Evolutionary conservation across 179 eudicot genomes (phyloP).

Genomic region (Sideroxylon spinosum): DNA sequence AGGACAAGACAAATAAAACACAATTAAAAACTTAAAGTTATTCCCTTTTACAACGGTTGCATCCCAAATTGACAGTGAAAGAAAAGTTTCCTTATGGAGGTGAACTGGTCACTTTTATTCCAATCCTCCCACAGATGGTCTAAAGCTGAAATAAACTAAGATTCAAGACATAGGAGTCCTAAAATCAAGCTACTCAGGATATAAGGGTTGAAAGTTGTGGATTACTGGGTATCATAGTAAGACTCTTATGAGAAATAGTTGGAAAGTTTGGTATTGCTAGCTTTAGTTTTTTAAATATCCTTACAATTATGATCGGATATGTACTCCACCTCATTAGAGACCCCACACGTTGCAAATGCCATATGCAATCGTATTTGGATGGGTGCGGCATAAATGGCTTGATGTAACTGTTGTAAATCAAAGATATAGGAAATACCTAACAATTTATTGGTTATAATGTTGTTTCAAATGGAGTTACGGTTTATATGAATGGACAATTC

Average conservation of each 20-base stretch:
- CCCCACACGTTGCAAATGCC: background rate
- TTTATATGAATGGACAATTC: background rate
- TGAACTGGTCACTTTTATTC: no score
- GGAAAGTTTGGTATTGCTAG: background rate
- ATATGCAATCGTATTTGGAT: background rate
- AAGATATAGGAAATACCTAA: background rate
- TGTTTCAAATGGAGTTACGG: background rate
- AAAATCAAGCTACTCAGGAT: background rate
- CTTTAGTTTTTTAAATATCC: background rate
- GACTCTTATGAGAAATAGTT: background rate
- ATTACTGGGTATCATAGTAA: background rate
- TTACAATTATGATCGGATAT: background rate
- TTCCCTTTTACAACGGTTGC: no score
- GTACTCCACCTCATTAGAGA: no score
- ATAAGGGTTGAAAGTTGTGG: constrained; percentile 4
- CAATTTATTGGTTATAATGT: background rate
- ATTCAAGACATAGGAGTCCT: background rate
- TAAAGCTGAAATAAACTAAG: background rate
- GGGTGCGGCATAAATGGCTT: background rate
- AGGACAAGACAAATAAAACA: no score
- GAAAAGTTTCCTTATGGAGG: no score
- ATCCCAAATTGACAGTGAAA: no score
- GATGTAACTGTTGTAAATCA: background rate
- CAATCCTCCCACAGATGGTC: no score
- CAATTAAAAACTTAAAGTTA: no score